Base-by-base conservation (phyloP, 176 grass and related monocot species). In the Phoenix dactylifera region DNA sequence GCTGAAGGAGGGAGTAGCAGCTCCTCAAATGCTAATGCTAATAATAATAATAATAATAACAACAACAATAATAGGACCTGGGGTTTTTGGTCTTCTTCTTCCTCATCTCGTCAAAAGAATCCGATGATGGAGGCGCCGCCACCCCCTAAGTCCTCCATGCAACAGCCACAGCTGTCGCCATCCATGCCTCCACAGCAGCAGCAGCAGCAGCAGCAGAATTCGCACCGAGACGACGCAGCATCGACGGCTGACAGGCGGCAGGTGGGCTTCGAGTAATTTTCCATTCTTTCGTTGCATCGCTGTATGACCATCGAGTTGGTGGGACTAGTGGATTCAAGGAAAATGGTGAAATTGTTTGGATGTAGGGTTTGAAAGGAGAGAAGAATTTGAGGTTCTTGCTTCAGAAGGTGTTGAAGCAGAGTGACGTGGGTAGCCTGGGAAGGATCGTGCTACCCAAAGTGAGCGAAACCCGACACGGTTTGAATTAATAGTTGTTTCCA, bases 391-490 rank as follows among this genome's bases (percentile, higher is more conserved):
- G 82, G 24, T 86, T 89, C 78, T 76, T 98, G 26, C 76, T 98
- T 68, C 87, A 89, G 79, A 98, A 98, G 81, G 93, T 98, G 55
- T 67, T 98, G 25, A 98, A 98, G 84, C 87, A 98, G 77, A 98
- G 93, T 72, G 93, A 98, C 60, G 87, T 98, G 4, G 81, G 87
- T 3, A 83, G 57, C 76, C 73, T 98, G 30, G 93, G 87, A 26
- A 81, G 93, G 65, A 92, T 98, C 67, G 93, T 98, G 62, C 84
- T 97, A 39, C 93, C 93, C 61, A 97, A 97, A 77, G 93, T 97
- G 84, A 88, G 84, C 68, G 52, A 74, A 49, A 10, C 24, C 48
- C 6, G 7, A 0, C 57, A 57, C 69, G 22, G 17, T 72, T 29
- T 80, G 65, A 44, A 64, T 55, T 51, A 63, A 2, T 44, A 49